These are phyloP conservation scores for Saturnispora halmiae DNA, from an alignment of 805 yeast species.

Conservation along the genomic window DNA sequence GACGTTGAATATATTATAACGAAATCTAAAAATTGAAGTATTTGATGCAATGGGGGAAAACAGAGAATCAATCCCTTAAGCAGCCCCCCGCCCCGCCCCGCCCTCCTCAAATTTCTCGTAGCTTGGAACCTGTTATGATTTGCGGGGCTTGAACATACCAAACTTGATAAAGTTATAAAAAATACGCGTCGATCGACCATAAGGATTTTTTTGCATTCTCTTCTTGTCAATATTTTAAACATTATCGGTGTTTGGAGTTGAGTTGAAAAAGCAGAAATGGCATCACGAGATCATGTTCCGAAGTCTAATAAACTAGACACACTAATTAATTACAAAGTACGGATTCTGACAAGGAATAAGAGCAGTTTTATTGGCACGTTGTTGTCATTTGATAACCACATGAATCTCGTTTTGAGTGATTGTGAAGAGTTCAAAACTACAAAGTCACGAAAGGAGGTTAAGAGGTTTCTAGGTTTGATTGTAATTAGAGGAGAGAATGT, in stretches of 20 bases:
- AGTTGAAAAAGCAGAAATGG: constrained; percentile 13
- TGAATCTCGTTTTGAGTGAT: constrained; percentile 78
- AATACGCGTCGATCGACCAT: constrained; percentile 1
- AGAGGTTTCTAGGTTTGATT: constrained; percentile 68
- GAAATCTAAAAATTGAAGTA: too few species aligned
- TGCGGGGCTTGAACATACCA: too few species aligned
- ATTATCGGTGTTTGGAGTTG: background rate
- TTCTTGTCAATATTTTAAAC: background rate
- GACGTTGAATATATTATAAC: too few species aligned
- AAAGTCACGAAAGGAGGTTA: constrained; percentile 57
- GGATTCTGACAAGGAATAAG: constrained; percentile 68
- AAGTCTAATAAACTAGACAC: constrained; percentile 46
- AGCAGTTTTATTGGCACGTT: constrained; percentile 71
- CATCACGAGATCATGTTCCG: constrained; percentile 25
- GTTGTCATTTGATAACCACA: constrained; percentile 80
- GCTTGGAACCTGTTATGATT: too few species aligned
- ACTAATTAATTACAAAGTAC: constrained; percentile 62
- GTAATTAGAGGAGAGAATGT: constrained; percentile 85
- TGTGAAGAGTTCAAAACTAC: constrained; percentile 77
- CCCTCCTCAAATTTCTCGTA: too few species aligned
- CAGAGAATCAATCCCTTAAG: too few species aligned
- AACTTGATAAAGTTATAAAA: too few species aligned
- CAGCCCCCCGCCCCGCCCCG: too few species aligned
- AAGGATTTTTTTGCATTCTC: background rate
- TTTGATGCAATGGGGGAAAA: too few species aligned